Evolutionary conservation across 2,329 filamentous ascomycete genomes (phyloP).

Genomic region (Coniochaeta prunicola): DNA sequence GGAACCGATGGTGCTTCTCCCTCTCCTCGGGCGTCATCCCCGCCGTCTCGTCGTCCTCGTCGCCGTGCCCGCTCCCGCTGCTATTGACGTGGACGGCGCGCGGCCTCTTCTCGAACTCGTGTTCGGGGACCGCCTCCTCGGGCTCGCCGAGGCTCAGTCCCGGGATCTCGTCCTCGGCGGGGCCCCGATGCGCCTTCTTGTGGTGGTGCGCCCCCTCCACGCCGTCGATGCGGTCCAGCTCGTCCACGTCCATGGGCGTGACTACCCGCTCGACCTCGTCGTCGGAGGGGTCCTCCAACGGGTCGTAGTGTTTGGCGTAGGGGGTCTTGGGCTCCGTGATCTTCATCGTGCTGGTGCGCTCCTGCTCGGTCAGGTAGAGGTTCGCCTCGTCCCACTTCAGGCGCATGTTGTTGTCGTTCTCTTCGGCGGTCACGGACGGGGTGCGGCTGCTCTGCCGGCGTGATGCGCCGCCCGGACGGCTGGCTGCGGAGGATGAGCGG

Average conservation of each 20-base stretch:
- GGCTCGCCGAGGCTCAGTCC: slow-evolving; percentile 88
- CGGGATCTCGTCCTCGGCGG: slow-evolving; percentile 70
- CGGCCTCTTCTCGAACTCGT: slow-evolving; percentile 31
- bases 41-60: slow-evolving; percentile 46
- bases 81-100: slow-evolving; percentile 80
- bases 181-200: slow-evolving; percentile 19
- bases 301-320: slow-evolving; percentile 88
- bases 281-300: slow-evolving; percentile 77
- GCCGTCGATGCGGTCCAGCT: slow-evolving; percentile 58
- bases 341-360: slow-evolving; percentile 95
- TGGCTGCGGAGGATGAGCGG: slow-evolving; percentile 69
- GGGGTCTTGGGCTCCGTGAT: slow-evolving; percentile 98
- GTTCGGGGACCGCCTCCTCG: slow-evolving; percentile 60
- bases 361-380: slow-evolving; percentile 92
- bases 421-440: slow-evolving; percentile 34
- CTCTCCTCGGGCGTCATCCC: slow-evolving; percentile 63
- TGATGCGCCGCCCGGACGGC: slow-evolving; percentile 57
- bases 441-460: slow-evolving; percentile 44
- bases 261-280: slow-evolving; percentile 50
- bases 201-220: slow-evolving; percentile 10
- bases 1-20: slow-evolving; percentile 89
- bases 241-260: slow-evolving; percentile 71
- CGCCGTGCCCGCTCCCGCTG: slow-evolving; percentile 46
- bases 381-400: slow-evolving; percentile 99
- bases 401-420: slow-evolving; percentile 50